phyloP scores from a whole-genome alignment of 2,329 filamentous ascomycete species.

The Knoxdaviesia capensis region DNA sequence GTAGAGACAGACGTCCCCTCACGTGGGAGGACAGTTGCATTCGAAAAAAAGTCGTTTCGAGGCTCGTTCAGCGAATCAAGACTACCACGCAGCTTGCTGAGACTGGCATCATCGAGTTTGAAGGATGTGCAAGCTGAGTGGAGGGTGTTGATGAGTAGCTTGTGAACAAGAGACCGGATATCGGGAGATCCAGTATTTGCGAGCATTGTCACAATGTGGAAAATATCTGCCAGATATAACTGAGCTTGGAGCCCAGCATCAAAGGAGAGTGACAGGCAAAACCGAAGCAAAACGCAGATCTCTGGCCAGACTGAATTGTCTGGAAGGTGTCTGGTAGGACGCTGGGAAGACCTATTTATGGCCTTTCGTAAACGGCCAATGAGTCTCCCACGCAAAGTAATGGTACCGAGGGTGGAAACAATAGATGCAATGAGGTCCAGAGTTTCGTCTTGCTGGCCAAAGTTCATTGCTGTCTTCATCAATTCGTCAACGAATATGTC shows the following conservation, averaged over 20 bases:
- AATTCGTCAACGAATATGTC: constrained; percentile 50
- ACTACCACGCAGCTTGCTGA: constrained; percentile 32
- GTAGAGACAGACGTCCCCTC: constrained; percentile 35
- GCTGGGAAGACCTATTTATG: constrained; percentile 43
- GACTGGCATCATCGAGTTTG: constrained; percentile 34
- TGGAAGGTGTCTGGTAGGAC: constrained; percentile 42
- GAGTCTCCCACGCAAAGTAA: constrained; percentile 44
- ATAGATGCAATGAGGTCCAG: constrained; percentile 42
- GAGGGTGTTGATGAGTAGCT: constrained; percentile 44
- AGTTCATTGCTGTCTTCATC: constrained; percentile 38
- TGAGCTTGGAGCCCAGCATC: constrained; percentile 47
- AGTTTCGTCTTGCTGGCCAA: constrained; percentile 35
- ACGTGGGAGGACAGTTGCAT: constrained; percentile 21
- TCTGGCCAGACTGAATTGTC: constrained; percentile 53
- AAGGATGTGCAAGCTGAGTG: constrained; percentile 50
- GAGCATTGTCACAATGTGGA: constrained; percentile 51
- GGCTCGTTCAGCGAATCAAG: constrained; percentile 40
- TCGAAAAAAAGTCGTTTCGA: constrained; percentile 34
- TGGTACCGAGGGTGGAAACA: constrained; percentile 40
- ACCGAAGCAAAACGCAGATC: constrained; percentile 44
- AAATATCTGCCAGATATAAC: constrained; percentile 47
- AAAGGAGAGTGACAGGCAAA: constrained; percentile 47
- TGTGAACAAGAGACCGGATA: constrained; percentile 38
- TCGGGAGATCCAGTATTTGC: constrained; percentile 41
- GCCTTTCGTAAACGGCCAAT: constrained; percentile 46